Base-by-base conservation (phyloP, 352 stramenopile genomes). In the Phytophthora aleatoria region DNA sequence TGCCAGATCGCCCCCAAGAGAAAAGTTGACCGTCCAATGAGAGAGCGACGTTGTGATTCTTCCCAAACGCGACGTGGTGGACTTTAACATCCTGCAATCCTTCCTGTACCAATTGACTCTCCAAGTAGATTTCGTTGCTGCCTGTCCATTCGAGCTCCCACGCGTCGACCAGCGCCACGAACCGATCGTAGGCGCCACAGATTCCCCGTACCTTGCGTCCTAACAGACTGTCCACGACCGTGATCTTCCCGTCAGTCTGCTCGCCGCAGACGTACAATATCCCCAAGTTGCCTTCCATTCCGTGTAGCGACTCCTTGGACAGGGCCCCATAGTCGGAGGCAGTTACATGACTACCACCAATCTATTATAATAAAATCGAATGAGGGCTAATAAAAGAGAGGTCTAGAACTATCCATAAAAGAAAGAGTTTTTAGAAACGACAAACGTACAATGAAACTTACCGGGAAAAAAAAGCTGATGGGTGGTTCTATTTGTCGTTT, bases 21-120 rank as follows among this genome's bases (percentile, higher is more conserved):
- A 83, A 90, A 38, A 93, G 56, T 9, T 90, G 64, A 2, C 85
- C 82, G 36, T 93, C 76, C 10, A 91, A 58, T 10, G 80, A 83
- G 2, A 90, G 60, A 9, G 74, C 76, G 5, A 87, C 66, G n/a
- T 76, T 73, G 53, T 93, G 81, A n/a, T 74, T 59, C 50, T 75
- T 72, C 15, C 85, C 85, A 42, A 85, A 73, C 2, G 81, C 73
- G 24, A 89, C 43, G 24, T 87, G 71, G 15, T 83, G 75, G 3
- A 92, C 59, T 36, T 83, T 81, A 16, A 83, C 65, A 26, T 86
- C 73, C 36, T 85, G 60, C 15, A 87, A 44, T 16, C 63, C 68
- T 20, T 79, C 50, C 8, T 49, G 50, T 15, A 79, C 71, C 24
- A 67, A 64, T 30, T 83, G 67, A 16, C 67, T 70, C 56, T 84